Evolutionary conservation across 1,284 basidiomycete species (phyloP).

Genomic region (Cryptococcus sp.): DNA sequence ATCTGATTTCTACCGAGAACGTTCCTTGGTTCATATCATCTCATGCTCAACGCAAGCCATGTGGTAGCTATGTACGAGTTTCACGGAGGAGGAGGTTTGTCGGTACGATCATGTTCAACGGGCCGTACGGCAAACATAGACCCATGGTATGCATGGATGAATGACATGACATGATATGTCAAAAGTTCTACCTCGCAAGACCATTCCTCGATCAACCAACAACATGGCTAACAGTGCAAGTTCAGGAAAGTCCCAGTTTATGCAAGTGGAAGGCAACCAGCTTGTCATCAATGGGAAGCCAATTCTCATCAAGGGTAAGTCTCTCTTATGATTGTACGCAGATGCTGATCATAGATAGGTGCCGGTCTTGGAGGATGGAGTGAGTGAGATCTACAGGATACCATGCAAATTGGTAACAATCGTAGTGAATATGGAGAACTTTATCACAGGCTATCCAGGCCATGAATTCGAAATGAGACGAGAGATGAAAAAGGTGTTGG

Average conservation of each 20-base stretch:
- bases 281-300: slow-evolving; percentile 23
- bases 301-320: slow-evolving; percentile 30
- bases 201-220: too few relatives aligned
- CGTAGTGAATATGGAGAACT: slow-evolving; percentile 46
- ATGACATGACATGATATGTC: too few relatives aligned
- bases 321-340: neutral
- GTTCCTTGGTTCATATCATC: too few relatives aligned
- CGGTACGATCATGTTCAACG: too few relatives aligned
- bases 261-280: neutral
- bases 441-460: slow-evolving; percentile 44
- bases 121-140: too few relatives aligned
- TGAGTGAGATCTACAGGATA: slow-evolving; percentile 9
- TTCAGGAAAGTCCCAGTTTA: neutral
- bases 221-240: too few relatives aligned
- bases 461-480: slow-evolving; percentile 58
- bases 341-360: slow-evolving; percentile 11
- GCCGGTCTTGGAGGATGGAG: slow-evolving; percentile 45
- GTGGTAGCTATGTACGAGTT: too few relatives aligned
- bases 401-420: neutral
- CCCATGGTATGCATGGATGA: too few relatives aligned
- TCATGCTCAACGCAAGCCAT: too few relatives aligned
- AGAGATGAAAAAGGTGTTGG: slow-evolving; percentile 61
- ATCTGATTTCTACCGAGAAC: too few relatives aligned
- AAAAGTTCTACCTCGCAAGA: too few relatives aligned
- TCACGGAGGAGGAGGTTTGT: too few relatives aligned